phyloP scores from a whole-genome alignment of 1,139 yeast species.

The Suhomyces ambrosiae region DNA sequence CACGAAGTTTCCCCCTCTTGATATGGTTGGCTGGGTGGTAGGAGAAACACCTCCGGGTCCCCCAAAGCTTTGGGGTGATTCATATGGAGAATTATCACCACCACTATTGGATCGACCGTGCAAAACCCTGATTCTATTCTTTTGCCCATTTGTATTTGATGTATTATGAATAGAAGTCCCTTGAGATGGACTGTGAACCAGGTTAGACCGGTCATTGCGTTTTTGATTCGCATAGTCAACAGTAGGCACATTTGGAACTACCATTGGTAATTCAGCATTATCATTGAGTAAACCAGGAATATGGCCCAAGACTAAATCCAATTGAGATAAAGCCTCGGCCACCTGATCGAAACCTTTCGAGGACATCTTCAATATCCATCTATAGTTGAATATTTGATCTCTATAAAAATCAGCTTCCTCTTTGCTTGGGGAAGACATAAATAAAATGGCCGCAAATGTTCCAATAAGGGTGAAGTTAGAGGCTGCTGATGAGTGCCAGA shows the following conservation, averaged over 20 bases:
- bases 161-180: neutral
- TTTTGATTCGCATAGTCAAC: slow-evolving; percentile 3
- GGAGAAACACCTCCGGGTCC: slow-evolving; percentile 7
- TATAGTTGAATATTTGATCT: slow-evolving; percentile 70
- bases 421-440: slow-evolving; percentile 56
- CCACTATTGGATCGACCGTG: slow-evolving; percentile 13
- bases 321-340: slow-evolving; percentile 63
- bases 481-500: slow-evolving; percentile 85
- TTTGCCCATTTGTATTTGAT: slow-evolving; percentile 1
- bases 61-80: slow-evolving; percentile 26
- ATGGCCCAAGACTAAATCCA: slow-evolving; percentile 65
- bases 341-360: slow-evolving; percentile 78
- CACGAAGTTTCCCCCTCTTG: slow-evolving; percentile 19
- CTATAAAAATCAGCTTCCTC: slow-evolving; percentile 67
- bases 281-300: slow-evolving; percentile 67
- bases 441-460: slow-evolving; percentile 79
- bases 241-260: slow-evolving; percentile 38
- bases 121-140: slow-evolving; percentile 3
- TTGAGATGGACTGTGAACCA: neutral
- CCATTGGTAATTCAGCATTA: slow-evolving; percentile 41
- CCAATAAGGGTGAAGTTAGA: slow-evolving; percentile 81
- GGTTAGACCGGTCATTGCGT: neutral
- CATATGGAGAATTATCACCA: slow-evolving; percentile 21
- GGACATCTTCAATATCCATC: slow-evolving; percentile 72
- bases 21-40: slow-evolving; percentile 15